Conservation (phyloP, 2,329 filamentous ascomycete genomes). For the Alternaria longipes region DNA sequence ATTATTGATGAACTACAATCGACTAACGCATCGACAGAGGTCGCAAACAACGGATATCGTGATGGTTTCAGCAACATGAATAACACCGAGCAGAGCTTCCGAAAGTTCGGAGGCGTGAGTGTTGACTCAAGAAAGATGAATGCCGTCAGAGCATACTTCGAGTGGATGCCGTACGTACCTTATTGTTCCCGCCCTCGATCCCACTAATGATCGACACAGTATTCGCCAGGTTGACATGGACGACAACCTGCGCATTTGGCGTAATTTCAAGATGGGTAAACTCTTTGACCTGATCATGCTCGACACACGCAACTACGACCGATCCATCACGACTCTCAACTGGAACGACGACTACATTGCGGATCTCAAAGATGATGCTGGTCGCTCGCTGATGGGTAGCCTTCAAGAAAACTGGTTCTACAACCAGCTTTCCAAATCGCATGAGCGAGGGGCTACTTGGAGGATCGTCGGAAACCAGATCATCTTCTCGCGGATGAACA, state of each 20-base stretch:
- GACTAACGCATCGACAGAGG: slow-evolving; percentile 40
- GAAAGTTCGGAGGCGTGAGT: slow-evolving; percentile 50
- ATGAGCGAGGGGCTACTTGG: slow-evolving; percentile 71
- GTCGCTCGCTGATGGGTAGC: slow-evolving; percentile 73
- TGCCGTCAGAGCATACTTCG: slow-evolving; percentile 56
- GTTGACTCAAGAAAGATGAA: slow-evolving; percentile 59
- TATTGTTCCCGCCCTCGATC: slow-evolving; percentile 51
- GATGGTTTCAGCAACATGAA: slow-evolving; percentile 53
- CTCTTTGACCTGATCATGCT: slow-evolving; percentile 55
- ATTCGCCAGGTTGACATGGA: slow-evolving; percentile 57
- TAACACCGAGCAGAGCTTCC: slow-evolving; percentile 56
- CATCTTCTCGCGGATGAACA: slow-evolving; percentile 42
- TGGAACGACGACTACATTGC: slow-evolving; percentile 68
- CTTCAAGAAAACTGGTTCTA: slow-evolving; percentile 73
- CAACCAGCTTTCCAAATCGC: slow-evolving; percentile 61
- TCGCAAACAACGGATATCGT: slow-evolving; percentile 55
- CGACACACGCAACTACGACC: slow-evolving; percentile 54
- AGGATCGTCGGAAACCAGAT: slow-evolving; percentile 75
- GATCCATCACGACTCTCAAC: slow-evolving; percentile 37
- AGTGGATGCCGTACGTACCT: slow-evolving; percentile 53
- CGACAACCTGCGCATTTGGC: slow-evolving; percentile 55
- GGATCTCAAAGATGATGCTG: slow-evolving; percentile 69
- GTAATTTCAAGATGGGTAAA: slow-evolving; percentile 52
- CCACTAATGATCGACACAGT: slow-evolving; percentile 49
- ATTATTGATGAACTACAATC: background rate